Conservation (phyloP, 1,284 basidiomycete genomes). For the Rhodotorula mucilaginosa region DNA sequence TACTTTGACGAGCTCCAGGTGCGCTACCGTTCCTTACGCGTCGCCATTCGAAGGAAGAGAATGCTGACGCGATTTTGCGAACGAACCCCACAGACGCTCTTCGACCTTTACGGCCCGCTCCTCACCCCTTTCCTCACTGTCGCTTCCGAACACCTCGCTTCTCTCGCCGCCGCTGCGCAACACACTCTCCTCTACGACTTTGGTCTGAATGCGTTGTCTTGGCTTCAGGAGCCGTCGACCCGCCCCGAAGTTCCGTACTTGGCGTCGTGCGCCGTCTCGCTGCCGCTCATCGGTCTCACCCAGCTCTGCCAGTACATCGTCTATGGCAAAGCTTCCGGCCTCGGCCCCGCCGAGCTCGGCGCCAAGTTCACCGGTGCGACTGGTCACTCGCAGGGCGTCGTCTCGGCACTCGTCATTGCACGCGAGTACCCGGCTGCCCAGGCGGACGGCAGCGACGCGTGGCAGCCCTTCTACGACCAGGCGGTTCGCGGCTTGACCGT, state of each 20-base stretch:
- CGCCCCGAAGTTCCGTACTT: constrained; percentile 83
- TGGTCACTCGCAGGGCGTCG: constrained; percentile 94
- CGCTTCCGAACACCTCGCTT: constrained; percentile 59
- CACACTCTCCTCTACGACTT: constrained; percentile 60
- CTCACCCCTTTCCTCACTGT: constrained; percentile 68
- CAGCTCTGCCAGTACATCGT: constrained; percentile 91
- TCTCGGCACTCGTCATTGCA: constrained; percentile 84
- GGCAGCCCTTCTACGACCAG: constrained; percentile 71
- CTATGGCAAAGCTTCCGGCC: constrained; percentile 34
- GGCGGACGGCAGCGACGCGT: constrained; percentile 53
- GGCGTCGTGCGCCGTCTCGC: constrained; percentile 89
- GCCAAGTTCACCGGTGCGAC: constrained; percentile 78
- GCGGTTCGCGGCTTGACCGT: constrained; percentile 79
- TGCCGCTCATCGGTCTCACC: constrained; percentile 92
- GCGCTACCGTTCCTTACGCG: not conserved
- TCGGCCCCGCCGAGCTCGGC: constrained; percentile 70
- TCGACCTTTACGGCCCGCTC: constrained; percentile 81
- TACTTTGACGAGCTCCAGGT: constrained; percentile 85
- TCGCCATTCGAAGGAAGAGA: not conserved
- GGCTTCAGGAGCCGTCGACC: constrained; percentile 70
- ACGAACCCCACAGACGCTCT: constrained; percentile 62
- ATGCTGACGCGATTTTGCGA: not conserved
- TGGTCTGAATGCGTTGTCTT: constrained; percentile 77
- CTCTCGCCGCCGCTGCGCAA: constrained; percentile 52
- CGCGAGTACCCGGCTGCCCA: constrained; percentile 31